phyloP scores from a whole-genome alignment of 192 early-diverging fungal genomes.

The Spinellus fusiger region DNA sequence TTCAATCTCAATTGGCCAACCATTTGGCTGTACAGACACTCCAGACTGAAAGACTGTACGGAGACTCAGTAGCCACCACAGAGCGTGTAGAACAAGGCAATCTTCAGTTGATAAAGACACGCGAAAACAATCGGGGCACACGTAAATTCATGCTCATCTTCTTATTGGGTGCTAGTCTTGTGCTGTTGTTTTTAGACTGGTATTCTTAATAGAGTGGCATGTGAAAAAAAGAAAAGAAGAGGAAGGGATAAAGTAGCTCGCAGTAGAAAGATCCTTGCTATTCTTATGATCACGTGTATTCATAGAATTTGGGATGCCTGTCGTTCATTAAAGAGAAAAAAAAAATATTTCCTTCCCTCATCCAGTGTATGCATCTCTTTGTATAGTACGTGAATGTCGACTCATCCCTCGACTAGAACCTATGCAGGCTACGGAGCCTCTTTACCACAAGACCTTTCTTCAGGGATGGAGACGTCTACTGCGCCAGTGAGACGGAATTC shows the following conservation, averaged over 20 bases:
- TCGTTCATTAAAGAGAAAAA: neutral
- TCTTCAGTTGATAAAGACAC: conserved; percentile 54
- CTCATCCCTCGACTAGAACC: conserved; percentile 21
- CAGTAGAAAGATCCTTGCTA: neutral
- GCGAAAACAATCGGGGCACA: conserved; percentile 54
- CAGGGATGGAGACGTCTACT: neutral
- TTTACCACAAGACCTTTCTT: neutral
- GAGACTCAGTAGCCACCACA: conserved; percentile 61
- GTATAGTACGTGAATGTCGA: conserved; percentile 22
- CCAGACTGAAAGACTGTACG: conserved; percentile 67
- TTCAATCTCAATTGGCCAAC: conserved; percentile 65
- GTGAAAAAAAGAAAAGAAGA: neutral
- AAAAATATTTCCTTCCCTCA: neutral
- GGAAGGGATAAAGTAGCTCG: neutral
- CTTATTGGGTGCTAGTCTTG: conserved; percentile 63
- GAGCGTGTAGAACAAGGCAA: conserved; percentile 64
- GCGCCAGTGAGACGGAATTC: conserved; percentile 24
- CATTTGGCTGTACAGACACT: conserved; percentile 66
- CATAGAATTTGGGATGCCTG: neutral
- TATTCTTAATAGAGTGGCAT: conserved; percentile 28
- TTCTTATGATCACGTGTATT: neutral
- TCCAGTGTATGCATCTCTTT: conserved; percentile 1
- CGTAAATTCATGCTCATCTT: conserved; percentile 73
- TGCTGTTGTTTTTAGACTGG: conserved; percentile 76
- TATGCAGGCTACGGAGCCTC: conserved; percentile 24